Conservation (phyloP, 2,329 filamentous ascomycete species). For the Cadophora luteo-olivacea region DNA sequence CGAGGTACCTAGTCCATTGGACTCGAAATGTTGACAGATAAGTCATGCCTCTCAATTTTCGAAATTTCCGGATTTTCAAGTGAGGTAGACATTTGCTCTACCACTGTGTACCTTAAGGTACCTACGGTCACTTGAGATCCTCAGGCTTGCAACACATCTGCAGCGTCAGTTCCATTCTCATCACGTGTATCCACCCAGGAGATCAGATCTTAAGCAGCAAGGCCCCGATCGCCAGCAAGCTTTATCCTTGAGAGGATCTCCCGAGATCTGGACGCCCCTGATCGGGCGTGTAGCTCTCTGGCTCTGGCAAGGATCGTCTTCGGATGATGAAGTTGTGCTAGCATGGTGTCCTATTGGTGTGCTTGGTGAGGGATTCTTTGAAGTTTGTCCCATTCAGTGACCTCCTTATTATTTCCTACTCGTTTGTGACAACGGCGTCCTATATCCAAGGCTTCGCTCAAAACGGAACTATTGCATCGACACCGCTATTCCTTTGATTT, state of each 20-base stretch:
- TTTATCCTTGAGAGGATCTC: conserved; percentile 27
- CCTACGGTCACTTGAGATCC: too few species aligned
- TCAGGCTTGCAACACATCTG: background rate
- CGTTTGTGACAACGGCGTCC: background rate
- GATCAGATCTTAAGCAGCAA: background rate
- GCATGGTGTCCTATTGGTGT: background rate
- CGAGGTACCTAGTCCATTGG: too few species aligned
- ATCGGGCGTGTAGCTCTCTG: conserved; percentile 7
- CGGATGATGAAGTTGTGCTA: conserved; percentile 16
- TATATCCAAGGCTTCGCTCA: background rate
- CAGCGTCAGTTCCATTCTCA: background rate
- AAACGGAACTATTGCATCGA: conserved; percentile 2
- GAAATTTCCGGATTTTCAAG: too few species aligned
- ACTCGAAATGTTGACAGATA: too few species aligned
- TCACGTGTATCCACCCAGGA: background rate
- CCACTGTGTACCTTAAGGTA: too few species aligned
- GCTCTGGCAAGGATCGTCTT: background rate
- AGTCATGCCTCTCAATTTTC: too few species aligned
- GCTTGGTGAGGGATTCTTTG: background rate
- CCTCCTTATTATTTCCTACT: conserved; percentile 4
- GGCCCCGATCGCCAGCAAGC: conserved; percentile 17
- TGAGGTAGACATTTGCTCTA: too few species aligned
- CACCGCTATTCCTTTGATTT: conserved; percentile 1
- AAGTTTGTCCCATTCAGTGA: conserved; percentile 1
- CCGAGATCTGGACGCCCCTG: conserved; percentile 15